Conservation (phyloP, 2,329 filamentous ascomycete genomes). For the Xylariaceae sp. region DNA sequence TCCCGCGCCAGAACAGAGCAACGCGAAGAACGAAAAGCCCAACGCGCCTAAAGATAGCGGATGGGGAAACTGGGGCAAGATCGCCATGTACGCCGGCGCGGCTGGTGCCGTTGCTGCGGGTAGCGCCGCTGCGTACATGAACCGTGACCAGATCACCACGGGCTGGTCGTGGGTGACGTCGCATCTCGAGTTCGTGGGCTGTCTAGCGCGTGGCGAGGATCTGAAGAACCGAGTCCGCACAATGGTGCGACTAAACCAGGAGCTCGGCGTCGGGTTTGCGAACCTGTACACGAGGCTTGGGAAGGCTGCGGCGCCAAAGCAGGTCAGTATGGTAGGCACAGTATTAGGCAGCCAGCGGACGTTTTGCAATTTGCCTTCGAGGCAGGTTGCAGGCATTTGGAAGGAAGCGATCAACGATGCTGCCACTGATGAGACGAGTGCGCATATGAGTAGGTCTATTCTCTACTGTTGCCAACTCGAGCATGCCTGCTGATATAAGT, state of each 20-base stretch:
- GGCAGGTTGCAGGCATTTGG: conserved; percentile 63
- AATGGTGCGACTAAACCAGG: conserved; percentile 67
- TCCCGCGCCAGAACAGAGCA: conserved; percentile 42
- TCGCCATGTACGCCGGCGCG: conserved; percentile 85
- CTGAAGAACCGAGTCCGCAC: conserved; percentile 74
- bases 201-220: conserved; percentile 82
- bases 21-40: conserved; percentile 25
- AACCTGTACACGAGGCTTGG: conserved; percentile 90
- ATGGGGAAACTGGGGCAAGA: conserved; percentile 84
- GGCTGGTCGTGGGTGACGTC: conserved; percentile 84
- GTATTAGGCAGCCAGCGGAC: conserved; percentile 76
- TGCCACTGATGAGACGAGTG: conserved; percentile 77
- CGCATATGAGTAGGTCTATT: conserved; percentile 71
- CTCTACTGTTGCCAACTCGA: not conserved
- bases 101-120: conserved; percentile 82
- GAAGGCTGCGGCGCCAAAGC: conserved; percentile 62
- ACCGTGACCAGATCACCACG: conserved; percentile 77
- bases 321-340: conserved; percentile 59
- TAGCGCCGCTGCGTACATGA: conserved; percentile 83
- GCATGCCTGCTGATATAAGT: conserved; percentile 8
- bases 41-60: conserved; percentile 36
- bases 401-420: conserved; percentile 77
- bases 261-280: conserved; percentile 76
- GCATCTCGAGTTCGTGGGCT: conserved; percentile 93
- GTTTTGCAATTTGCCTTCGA: conserved; percentile 82